Evolutionary conservation across 2,329 filamentous ascomycete genomes (phyloP), one percentile per base, ranked within the genome.

Genomic region (Cordyceps pruinosa): DNA sequence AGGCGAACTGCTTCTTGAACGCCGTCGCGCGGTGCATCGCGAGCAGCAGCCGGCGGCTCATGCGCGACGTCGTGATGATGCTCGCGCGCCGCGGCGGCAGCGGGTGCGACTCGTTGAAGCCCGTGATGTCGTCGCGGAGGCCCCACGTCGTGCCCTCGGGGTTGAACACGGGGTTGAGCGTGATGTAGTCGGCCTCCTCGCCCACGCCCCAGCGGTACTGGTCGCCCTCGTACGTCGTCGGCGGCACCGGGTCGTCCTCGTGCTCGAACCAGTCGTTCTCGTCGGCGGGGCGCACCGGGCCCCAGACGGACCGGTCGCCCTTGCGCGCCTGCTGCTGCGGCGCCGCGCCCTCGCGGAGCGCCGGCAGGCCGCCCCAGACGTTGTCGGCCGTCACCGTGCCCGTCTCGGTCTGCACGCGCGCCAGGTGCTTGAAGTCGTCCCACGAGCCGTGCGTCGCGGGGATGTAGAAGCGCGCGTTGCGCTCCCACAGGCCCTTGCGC

Each of bases 1-100:
- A 96, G 76, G 94, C 95, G 62, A 89, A 89, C 71, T 95, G 89
- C 65, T 91, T 92, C 67, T 87, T 86, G 65, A 89, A 82, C 30
- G 86, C 84, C 4, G 92, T 96, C 75, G 96, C 91, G 56, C 85
- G 82, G 75, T 97, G 93, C 93, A 97, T 97, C 19, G 87, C 87
- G 60, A 85, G 77, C 15, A 97, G 79, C 48, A 97, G 83, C 47
- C 84, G 84, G 49, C 86, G 85, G 13, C 88, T 94, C 74, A 97
- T 87, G 54, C 93, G 85, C 1, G 88, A 88, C 0, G 91, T 87
- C 0, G 92, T 93, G 69, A 96, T 93, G 73, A 97, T 96, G 63
- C 90, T 88, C 41, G 89, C 87, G 25, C 93, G 87, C 8, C 93
- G 88, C 5, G 87, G 83, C 6, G 87, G 74, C 5, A 66, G 62